Percentiles rank a stretch among this genome's conserved stretches.
phyloP scores from a whole-genome alignment of 2,329 filamentous ascomycete species.

The Fusarium udum region DNA sequence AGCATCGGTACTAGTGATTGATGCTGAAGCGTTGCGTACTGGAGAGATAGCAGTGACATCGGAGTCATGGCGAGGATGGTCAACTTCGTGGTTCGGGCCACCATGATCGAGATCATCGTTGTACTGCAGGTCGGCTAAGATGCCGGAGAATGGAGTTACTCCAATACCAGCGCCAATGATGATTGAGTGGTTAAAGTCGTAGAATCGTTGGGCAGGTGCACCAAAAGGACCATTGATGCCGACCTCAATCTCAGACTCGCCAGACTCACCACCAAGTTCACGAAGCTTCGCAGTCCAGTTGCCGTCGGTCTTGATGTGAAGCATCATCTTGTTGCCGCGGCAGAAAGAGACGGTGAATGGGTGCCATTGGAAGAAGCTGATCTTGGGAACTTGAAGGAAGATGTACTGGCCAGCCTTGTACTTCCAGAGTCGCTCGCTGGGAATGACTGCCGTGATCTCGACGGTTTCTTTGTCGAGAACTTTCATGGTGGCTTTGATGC shows the following conservation, averaged over 20 bases:
- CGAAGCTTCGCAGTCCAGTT: slow-evolving; percentile 63
- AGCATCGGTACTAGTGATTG: not conserved
- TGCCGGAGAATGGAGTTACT: slow-evolving; percentile 66
- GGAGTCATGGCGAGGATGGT: slow-evolving; percentile 2
- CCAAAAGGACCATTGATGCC: slow-evolving; percentile 67
- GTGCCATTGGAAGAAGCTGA: slow-evolving; percentile 67
- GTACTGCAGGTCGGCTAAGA: slow-evolving; percentile 63
- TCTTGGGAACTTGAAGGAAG: slow-evolving; percentile 62
- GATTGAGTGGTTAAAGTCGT: slow-evolving; percentile 65
- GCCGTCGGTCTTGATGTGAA: slow-evolving; percentile 68
- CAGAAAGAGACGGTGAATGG: slow-evolving; percentile 68
- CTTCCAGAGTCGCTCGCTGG: slow-evolving; percentile 58
- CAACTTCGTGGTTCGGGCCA: slow-evolving; percentile 28
- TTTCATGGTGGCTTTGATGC: slow-evolving; percentile 57
- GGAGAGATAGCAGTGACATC: not conserved
- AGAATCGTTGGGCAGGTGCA: slow-evolving; percentile 66
- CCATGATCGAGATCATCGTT: slow-evolving; percentile 52
- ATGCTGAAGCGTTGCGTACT: not conserved
- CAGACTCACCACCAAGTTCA: slow-evolving; percentile 50
- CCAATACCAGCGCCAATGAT: slow-evolving; percentile 67
- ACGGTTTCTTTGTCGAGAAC: slow-evolving; percentile 64
- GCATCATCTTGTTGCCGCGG: slow-evolving; percentile 59
- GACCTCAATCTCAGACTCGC: slow-evolving; percentile 54
- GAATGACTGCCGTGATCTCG: slow-evolving; percentile 58
- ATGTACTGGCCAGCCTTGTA: slow-evolving; percentile 68